Percentiles rank a stretch among this genome's conserved stretches.
Evolutionary conservation across 78 protist species (phyloP).

Genomic region (Planoprotostelium fungivorum): DNA sequence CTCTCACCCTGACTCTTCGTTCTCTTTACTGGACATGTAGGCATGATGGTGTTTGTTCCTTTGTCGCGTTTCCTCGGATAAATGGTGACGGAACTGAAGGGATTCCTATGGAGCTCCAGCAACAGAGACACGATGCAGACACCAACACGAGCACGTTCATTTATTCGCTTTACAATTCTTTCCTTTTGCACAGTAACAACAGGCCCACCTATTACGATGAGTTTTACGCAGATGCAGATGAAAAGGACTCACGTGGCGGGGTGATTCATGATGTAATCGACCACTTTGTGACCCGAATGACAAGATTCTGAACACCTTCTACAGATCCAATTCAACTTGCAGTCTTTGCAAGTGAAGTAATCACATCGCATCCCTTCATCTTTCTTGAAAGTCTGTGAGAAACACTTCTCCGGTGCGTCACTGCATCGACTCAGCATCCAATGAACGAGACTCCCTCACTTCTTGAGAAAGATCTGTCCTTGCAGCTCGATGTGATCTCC

Average conservation of each 20-base stretch:
- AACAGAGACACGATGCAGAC: too few species aligned
- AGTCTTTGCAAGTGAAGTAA: neutral
- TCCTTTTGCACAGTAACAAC: neutral
- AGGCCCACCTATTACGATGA: neutral
- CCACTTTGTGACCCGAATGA: neutral
- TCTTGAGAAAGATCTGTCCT: neutral
- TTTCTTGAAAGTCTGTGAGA: neutral
- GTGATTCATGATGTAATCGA: neutral
- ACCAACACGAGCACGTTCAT: too few species aligned
- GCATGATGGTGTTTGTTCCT: too few species aligned
- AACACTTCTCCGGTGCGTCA: neutral
- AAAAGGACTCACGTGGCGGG: conserved; percentile 2
- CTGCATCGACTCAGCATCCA: neutral
- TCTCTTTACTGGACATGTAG: too few species aligned
- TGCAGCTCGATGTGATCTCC: neutral
- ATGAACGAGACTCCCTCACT: neutral
- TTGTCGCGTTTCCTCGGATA: too few species aligned
- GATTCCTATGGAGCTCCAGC: too few species aligned
- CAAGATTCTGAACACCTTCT: neutral
- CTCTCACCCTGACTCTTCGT: too few species aligned
- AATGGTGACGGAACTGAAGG: too few species aligned
- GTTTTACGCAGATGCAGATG: neutral
- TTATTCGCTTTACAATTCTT: too few species aligned
- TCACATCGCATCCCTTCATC: neutral
- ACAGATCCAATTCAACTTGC: neutral